Conservation (phyloP, 2,329 filamentous ascomycete genomes). For the Fusarium subtropicale region DNA sequence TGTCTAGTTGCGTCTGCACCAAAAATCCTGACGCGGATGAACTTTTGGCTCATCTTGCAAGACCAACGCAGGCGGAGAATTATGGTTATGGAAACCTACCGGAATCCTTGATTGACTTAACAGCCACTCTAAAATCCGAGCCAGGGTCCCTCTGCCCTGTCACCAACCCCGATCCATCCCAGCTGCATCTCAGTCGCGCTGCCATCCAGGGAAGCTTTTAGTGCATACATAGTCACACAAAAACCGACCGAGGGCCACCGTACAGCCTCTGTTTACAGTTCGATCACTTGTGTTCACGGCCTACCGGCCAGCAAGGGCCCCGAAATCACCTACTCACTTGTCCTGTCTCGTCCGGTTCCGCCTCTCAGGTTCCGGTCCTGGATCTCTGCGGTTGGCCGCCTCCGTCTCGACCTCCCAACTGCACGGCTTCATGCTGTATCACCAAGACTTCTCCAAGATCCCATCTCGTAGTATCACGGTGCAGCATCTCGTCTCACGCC, state of each 20-base stretch:
- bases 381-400: constrained; percentile 60
- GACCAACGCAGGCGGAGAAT: constrained; percentile 53
- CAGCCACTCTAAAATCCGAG: constrained; percentile 54
- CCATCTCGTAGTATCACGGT: constrained; percentile 62
- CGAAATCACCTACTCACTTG: constrained; percentile 44
- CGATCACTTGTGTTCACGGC: constrained; percentile 49
- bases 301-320: constrained; percentile 42
- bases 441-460: constrained; percentile 59
- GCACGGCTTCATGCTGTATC: constrained; percentile 63
- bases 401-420: constrained; percentile 58
- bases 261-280: constrained; percentile 51
- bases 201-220: constrained; percentile 49
- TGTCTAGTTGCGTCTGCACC: constrained; percentile 47
- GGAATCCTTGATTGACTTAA: constrained; percentile 52
- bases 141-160: constrained; percentile 54
- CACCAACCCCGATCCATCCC: constrained; percentile 56
- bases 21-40: constrained; percentile 39
- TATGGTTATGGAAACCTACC: constrained; percentile 51
- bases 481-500: constrained; percentile 64
- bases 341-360: constrained; percentile 44
- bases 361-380: constrained; percentile 50
- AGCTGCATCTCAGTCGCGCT: constrained; percentile 57
- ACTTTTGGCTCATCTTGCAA: constrained; percentile 36
- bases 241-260: constrained; percentile 59
- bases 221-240: constrained; percentile 62